These are phyloP conservation scores for Fusarium sterilihyphosum DNA, from an alignment of 2,329 filamentous ascomycete species.

Conservation along the genomic window DNA sequence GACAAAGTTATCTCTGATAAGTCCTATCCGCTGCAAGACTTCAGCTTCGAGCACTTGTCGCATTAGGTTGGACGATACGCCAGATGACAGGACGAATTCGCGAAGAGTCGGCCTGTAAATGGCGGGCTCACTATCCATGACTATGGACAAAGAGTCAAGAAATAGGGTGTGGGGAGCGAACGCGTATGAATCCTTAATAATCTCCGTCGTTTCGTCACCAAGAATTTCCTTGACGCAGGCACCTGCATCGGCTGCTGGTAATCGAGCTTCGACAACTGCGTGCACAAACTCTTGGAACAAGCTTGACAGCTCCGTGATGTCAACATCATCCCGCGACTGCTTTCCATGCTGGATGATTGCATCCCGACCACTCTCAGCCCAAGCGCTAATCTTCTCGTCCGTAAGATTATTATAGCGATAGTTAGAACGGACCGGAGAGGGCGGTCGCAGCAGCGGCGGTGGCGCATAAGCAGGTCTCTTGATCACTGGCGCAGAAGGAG, in stretches of 20 bases:
- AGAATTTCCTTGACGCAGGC: constrained; percentile 78
- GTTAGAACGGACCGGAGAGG: constrained; percentile 51
- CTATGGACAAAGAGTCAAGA: constrained; percentile 82
- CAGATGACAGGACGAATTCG: constrained; percentile 76
- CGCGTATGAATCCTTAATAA: constrained; percentile 59
- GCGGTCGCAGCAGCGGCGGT: constrained; percentile 41
- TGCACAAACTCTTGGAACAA: constrained; percentile 88
- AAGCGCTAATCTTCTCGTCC: constrained; percentile 71
- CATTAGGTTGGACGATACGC: constrained; percentile 76
- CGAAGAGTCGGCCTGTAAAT: constrained; percentile 64
- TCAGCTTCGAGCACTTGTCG: constrained; percentile 84
- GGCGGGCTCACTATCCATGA: constrained; percentile 75
- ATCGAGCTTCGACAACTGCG: constrained; percentile 74
- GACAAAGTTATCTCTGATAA: constrained; percentile 87
- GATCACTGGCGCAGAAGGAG: constrained; percentile 34
- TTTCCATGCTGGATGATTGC: constrained; percentile 73
- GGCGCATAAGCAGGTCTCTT: constrained; percentile 32
- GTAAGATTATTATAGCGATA: constrained; percentile 83
- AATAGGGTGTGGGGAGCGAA: constrained; percentile 78
- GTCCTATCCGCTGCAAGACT: constrained; percentile 77
- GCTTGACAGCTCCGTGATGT: constrained; percentile 73
- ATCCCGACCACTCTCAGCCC: constrained; percentile 74
- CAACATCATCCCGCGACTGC: constrained; percentile 72
- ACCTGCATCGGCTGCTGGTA: constrained; percentile 77
- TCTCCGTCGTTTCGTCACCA: constrained; percentile 62